Evolutionary conservation across 2,329 filamentous ascomycete species (phyloP).

Genomic region (Cercospora berteroae): DNA sequence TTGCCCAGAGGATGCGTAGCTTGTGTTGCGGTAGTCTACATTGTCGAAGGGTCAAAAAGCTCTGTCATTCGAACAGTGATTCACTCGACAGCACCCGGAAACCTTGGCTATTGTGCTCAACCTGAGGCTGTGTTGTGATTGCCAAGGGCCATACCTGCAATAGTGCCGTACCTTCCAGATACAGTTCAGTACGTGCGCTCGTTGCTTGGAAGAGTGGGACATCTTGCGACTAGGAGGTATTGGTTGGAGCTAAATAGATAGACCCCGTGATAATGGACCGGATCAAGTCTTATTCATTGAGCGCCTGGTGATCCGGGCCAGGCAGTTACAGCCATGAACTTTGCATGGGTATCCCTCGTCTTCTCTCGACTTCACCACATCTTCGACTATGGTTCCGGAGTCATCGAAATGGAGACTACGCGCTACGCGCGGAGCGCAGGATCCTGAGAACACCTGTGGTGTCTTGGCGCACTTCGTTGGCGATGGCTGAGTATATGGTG

Average conservation of each 20-base stretch:
- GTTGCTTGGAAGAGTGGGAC: not conserved
- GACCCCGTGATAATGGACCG: not conserved
- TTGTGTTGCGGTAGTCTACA: too few relatives aligned
- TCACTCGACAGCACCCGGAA: too few relatives aligned
- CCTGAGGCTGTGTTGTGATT: not conserved
- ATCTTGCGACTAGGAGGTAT: not conserved
- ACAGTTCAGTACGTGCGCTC: too few relatives aligned
- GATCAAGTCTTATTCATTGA: too few relatives aligned
- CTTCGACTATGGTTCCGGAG: not conserved
- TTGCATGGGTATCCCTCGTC: not conserved
- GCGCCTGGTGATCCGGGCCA: not conserved
- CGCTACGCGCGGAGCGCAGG: not conserved
- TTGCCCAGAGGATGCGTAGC: too few relatives aligned
- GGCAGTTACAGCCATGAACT: not conserved
- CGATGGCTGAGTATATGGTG: not conserved
- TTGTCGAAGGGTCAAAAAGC: too few relatives aligned
- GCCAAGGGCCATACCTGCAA: not conserved
- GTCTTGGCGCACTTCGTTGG: not conserved
- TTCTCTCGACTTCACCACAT: not conserved
- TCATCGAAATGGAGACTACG: too few relatives aligned
- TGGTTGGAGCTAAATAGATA: not conserved
- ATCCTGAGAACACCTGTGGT: not conserved
- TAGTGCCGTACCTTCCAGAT: not conserved
- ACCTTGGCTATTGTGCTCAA: not conserved
- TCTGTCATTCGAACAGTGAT: too few relatives aligned